These are phyloP conservation scores for Apiospora saccharicola DNA, from an alignment of 2,329 filamentous ascomycete species.

Conservation along the genomic window DNA sequence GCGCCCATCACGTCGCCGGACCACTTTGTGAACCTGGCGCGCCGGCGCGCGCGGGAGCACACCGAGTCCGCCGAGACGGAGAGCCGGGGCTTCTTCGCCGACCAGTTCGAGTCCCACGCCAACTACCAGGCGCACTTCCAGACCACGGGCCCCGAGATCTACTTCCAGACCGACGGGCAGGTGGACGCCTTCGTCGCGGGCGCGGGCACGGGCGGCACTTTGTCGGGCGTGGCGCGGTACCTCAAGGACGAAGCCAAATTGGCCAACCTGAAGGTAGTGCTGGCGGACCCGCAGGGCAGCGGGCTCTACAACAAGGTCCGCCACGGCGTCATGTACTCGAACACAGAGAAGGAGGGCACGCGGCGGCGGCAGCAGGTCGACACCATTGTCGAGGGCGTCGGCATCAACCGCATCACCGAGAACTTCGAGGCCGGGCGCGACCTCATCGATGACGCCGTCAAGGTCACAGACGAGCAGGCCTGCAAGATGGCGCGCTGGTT, in stretches of 20 bases:
- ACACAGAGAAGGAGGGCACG: conserved; percentile 89
- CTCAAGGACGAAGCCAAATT: conserved; percentile 74
- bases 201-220: conserved; percentile 92
- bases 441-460: conserved; percentile 87
- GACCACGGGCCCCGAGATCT: conserved; percentile 90
- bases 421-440: conserved; percentile 91
- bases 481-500: conserved; percentile 95
- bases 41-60: conserved; percentile 78
- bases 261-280: conserved; percentile 72
- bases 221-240: conserved; percentile 84
- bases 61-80: conserved; percentile 62
- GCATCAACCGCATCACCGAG: conserved; percentile 90
- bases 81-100: conserved; percentile 88
- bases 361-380: conserved; percentile 90
- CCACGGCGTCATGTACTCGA: conserved; percentile 94
- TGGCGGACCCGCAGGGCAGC: conserved; percentile 94
- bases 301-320: conserved; percentile 91
- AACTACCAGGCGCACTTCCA: conserved; percentile 88
- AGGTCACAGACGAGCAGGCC: conserved; percentile 88
- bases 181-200: conserved; percentile 92
- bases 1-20: conserved; percentile 92
- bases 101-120: conserved; percentile 92
- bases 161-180: conserved; percentile 73
- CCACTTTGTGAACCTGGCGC: conserved; percentile 94
- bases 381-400: conserved; percentile 94